Percentiles rank a stretch among this genome's conserved stretches.
Evolutionary conservation across 495 filamentous ascomycete genomes (phyloP).

Genomic region (Penicillium arizonense): DNA sequence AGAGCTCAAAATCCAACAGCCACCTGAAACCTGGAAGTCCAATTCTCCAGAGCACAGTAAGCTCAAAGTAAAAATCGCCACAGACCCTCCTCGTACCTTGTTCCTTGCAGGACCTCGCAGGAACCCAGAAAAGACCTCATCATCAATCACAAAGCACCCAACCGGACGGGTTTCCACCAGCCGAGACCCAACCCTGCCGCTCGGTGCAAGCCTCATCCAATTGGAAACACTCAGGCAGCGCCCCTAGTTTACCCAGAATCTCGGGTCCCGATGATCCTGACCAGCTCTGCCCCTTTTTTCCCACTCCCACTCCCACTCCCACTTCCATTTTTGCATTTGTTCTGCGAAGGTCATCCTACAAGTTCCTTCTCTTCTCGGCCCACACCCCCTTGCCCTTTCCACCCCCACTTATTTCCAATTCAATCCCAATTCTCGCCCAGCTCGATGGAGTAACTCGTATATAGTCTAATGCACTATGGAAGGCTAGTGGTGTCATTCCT

Average conservation of each 20-base stretch:
- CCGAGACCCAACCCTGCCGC: slow-evolving; percentile 22
- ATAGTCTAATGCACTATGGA: slow-evolving; percentile 4
- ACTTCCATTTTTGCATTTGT: neutral
- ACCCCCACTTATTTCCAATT: neutral
- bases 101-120: slow-evolving; percentile 26
- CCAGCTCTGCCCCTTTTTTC: slow-evolving; percentile 14
- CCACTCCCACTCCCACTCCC: neutral
- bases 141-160: slow-evolving; percentile 12
- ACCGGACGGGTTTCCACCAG: slow-evolving; percentile 14
- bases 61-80: slow-evolving; percentile 11
- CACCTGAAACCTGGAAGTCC: neutral
- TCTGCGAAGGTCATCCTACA: neutral
- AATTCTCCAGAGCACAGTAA: neutral
- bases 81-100: slow-evolving; percentile 11
- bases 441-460: neutral
- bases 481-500: slow-evolving; percentile 7
- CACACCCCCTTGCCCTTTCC: neutral
- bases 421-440: neutral
- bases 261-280: slow-evolving; percentile 18
- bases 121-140: slow-evolving; percentile 16
- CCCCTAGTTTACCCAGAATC: slow-evolving; percentile 10
- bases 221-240: neutral
- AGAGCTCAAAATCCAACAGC: too few relatives aligned
- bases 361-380: neutral
- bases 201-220: slow-evolving; percentile 15